Conservation (phyloP, 768 basidiomycete species). For the Gloeostereum incarnatum region DNA sequence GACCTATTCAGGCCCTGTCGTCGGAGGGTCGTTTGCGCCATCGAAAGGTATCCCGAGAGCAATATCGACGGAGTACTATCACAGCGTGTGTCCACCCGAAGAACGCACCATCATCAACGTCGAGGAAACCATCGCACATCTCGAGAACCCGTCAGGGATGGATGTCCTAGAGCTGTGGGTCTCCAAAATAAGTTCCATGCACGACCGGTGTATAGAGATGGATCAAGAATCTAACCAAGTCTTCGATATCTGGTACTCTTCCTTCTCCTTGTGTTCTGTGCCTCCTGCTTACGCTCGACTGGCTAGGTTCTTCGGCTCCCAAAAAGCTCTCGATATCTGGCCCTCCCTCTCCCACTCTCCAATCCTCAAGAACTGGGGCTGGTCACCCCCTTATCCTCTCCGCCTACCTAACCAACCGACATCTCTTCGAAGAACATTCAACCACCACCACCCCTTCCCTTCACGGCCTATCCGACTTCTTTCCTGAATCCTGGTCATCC, state of each 20-base stretch:
- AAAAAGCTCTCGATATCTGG: slow-evolving; percentile 34
- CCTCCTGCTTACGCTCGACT: not conserved
- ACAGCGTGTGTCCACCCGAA: slow-evolving; percentile 34
- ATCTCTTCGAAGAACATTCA: slow-evolving; percentile 22
- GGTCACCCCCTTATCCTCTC: slow-evolving; percentile 49
- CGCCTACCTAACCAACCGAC: slow-evolving; percentile 36
- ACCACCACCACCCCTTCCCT: not conserved
- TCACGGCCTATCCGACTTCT: not conserved
- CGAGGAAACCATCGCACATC: slow-evolving; percentile 12
- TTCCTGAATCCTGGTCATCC: slow-evolving; percentile 14
- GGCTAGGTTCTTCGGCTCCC: slow-evolving; percentile 41
- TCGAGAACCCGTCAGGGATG: slow-evolving; percentile 19
- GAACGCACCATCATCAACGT: slow-evolving; percentile 22
- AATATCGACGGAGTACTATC: slow-evolving; percentile 29
- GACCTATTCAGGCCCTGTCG: slow-evolving; percentile 27
- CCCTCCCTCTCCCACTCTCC: slow-evolving; percentile 35
- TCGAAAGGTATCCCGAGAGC: slow-evolving; percentile 26
- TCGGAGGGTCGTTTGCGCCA: slow-evolving; percentile 27
- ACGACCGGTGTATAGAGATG: slow-evolving; percentile 43
- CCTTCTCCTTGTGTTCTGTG: not conserved
- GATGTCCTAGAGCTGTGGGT: slow-evolving; percentile 36
- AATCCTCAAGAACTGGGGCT: slow-evolving; percentile 40
- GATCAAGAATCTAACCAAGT: slow-evolving; percentile 24
- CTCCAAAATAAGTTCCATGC: slow-evolving; percentile 27
- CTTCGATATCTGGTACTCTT: slow-evolving; percentile 44